Base-by-base conservation (phyloP, 768 basidiomycete species). In the Termitomyces titanicus region DNA sequence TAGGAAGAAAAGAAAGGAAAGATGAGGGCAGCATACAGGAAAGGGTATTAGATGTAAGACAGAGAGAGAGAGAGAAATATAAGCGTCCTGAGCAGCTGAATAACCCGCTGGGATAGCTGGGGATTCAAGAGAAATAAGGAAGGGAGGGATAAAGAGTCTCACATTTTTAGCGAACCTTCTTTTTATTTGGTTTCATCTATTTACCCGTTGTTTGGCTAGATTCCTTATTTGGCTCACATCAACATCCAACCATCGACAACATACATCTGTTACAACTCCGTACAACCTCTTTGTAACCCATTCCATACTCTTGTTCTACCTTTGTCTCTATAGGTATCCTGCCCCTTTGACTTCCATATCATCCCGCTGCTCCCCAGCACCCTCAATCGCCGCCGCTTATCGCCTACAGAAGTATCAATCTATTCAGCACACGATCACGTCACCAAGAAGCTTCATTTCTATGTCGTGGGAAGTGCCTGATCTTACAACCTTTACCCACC, bases 61-160 rank as follows among this genome's bases (percentile, higher is more conserved):
- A 29, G n/a, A n/a, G n/a, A 81, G 80, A 80, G 79, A 76, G 73
- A 79, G 76, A 51, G 31, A 75, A 70, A 74, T n/a, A 75, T 74
- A 71, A 74, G 77, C 24, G 77, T 79, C 77, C 77, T 77, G 27
- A 31, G 79, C 78, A 38, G 47, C 35, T 49, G 24, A 38, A 48
- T 37, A n/a, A 48, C 47, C 47, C 34, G 34, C 47, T 37, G 47
- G 47, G 10, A 37, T 48, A 48, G 81, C 79, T 75, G 66, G 49
- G 55, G 45, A 66, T 53, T 49, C 35, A 74, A 72, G 70, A 77
- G 77, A 80, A n/a, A 80, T 76, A 79, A 79, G 78, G 73, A 79
- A 80, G 80, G n/a, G 79, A 79, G 79, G 77, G 79, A 72, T 74
- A 66, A 70, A 69, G 72, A 74, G 69, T 63, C 62, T 61, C 63